Evolutionary conservation across 495 filamentous ascomycete genomes (phyloP), one percentile per base, ranked within the genome.

Genomic region (Xylaria venustula): DNA sequence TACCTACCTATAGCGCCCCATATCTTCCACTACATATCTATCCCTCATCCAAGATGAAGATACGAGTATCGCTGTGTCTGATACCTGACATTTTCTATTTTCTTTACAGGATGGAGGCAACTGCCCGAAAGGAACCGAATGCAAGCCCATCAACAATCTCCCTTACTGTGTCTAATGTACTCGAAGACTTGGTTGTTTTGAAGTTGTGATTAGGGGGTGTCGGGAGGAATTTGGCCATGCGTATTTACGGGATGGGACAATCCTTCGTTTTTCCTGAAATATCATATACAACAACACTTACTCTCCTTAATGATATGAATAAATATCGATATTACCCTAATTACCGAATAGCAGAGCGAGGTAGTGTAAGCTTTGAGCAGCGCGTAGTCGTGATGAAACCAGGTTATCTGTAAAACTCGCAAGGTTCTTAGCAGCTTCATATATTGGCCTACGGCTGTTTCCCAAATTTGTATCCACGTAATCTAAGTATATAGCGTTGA

Each of bases 141-240:
- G 69, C 66, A 36, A 67, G 50, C 55, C 54, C 58, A 64, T 67
- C 54, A 51, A 71, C 60, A 48, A 58, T 46, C 54, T 71, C 36
- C 69, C 69, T 2, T 71, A 69, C 62, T 71, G 69, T 54, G 41
- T 65, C 51, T 61, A 61, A 26, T 26, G 30, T 7, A 7, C 17
- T 37, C 11, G 44, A 37, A 3, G 12, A 11, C 12, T 46, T 17
- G 14, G n/a, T n/a, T 9, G 20, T 12, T 36, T 26, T 15, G 17
- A 8, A 2, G 5, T 58, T 50, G 7, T 8, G 20, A 7, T 41
- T 12, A 15, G 22, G 8, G 14, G 8, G 9, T 40, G 6, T 37
- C 42, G 30, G 12, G 20, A 7, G 14, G 34, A 23, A 22, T 32
- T 44, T 4, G 2, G 23, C 12, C 26, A 20, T 20, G 17, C 14